Conservation (phyloP, 495 filamentous ascomycete genomes). For the Penicillium cinerascens region DNA sequence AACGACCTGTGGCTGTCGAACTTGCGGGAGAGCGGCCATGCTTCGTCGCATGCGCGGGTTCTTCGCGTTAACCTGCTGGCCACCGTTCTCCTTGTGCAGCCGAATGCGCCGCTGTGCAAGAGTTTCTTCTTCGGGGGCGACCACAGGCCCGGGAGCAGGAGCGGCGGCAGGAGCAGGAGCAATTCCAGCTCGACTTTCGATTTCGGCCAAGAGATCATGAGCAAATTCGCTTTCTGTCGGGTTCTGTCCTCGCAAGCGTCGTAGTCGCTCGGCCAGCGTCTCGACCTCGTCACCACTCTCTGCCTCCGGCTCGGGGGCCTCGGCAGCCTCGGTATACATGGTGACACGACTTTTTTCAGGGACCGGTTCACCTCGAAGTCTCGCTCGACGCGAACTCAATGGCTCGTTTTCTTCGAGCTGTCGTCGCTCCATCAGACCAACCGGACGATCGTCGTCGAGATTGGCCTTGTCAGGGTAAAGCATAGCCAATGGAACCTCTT, state of each 20-base stretch:
- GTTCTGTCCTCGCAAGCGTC: conserved; percentile 59
- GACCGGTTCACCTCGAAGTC: conserved; percentile 60
- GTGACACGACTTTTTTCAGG: conserved; percentile 36
- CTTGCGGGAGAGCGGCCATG: conserved; percentile 66
- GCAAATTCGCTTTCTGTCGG: conserved; percentile 72
- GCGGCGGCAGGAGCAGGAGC: conserved; percentile 11
- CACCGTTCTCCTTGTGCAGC: conserved; percentile 65
- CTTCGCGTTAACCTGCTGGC: conserved; percentile 28
- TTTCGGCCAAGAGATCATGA: conserved; percentile 70
- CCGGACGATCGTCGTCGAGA: conserved; percentile 58
- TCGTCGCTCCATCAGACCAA: conserved; percentile 80
- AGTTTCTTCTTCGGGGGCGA: conserved; percentile 66
- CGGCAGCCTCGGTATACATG: conserved; percentile 28
- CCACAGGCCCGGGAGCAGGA: not conserved
- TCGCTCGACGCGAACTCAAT: conserved; percentile 70
- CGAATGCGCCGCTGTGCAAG: conserved; percentile 80
- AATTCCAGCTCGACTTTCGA: conserved; percentile 51
- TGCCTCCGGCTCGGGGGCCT: conserved; percentile 11
- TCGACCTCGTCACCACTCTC: conserved; percentile 66
- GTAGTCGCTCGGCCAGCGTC: conserved; percentile 71
- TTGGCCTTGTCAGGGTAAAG: conserved; percentile 63
- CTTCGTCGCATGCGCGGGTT: conserved; percentile 47
- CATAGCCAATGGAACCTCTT: conserved; percentile 82
- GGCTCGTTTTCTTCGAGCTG: conserved; percentile 92
- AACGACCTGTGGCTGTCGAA: conserved; percentile 45